These are phyloP conservation scores for Phytopythium aichiense DNA, from an alignment of 352 stramenopile species.

Conservation along the genomic window DNA sequence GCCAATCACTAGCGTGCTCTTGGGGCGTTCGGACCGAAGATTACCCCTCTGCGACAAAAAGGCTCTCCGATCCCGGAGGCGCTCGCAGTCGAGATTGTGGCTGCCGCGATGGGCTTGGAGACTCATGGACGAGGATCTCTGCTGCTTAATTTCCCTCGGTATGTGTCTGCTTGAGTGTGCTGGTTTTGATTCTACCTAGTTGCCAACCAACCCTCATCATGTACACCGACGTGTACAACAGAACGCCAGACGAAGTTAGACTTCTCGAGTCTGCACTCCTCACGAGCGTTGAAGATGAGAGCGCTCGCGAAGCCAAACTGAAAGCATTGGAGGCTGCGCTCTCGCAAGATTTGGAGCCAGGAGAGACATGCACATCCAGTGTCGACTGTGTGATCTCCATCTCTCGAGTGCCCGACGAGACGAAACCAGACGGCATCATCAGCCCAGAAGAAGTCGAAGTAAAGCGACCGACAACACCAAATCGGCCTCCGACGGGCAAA, in stretches of 20 bases:
- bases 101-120: slow-evolving; percentile 13
- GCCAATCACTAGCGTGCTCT: slow-evolving; percentile 38
- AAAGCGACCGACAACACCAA: not conserved
- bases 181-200: not conserved
- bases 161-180: not conserved
- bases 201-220: too few species aligned
- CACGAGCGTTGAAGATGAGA: slow-evolving; percentile 8
- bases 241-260: slow-evolving; percentile 47
- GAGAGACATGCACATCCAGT: slow-evolving; percentile 6
- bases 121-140: not conserved
- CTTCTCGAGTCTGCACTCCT: slow-evolving; percentile 40
- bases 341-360: not conserved
- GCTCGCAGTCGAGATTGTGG: slow-evolving; percentile 48
- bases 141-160: slow-evolving; percentile 62
- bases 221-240: slow-evolving; percentile 5
- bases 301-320: not conserved
- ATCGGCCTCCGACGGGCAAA: slow-evolving; percentile 3
- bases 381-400: slow-evolving; percentile 27
- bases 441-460: not conserved
- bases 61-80: slow-evolving; percentile 34
- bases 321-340: not conserved
- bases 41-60: slow-evolving; percentile 39
- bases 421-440: not conserved
- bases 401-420: not conserved
- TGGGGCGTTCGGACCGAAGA: slow-evolving; percentile 42